phyloP scores from a whole-genome alignment of 495 filamentous ascomycete genomes.

The Aspergillus avenaceus region DNA sequence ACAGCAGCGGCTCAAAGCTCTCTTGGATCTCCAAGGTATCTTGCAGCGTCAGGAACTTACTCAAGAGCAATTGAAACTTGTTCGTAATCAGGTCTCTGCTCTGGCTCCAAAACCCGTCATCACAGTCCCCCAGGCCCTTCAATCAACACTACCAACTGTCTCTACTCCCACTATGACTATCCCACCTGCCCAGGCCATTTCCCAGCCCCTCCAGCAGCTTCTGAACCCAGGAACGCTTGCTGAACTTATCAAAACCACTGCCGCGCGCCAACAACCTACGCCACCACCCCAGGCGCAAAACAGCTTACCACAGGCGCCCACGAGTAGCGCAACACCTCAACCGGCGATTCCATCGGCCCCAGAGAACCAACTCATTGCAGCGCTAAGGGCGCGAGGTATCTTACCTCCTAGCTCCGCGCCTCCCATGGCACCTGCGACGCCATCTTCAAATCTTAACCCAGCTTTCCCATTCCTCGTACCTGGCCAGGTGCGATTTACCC shows the following conservation, averaged over 20 bases:
- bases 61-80: constrained; percentile 71
- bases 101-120: constrained; percentile 44
- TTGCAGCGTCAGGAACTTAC: constrained; percentile 74
- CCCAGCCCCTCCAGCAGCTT: constrained; percentile 40
- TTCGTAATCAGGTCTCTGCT: constrained; percentile 73
- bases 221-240: constrained; percentile 46
- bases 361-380: constrained; percentile 46
- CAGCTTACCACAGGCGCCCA: constrained; percentile 20
- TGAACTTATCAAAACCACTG: constrained; percentile 46
- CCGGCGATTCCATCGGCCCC: constrained; percentile 14
- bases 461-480: constrained; percentile 39
- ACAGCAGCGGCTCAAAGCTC: constrained; percentile 74
- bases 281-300: constrained; percentile 31
- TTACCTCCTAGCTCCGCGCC: constrained; percentile 37
- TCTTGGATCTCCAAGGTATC: constrained; percentile 80
- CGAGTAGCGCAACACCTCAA: constrained; percentile 25
- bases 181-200: constrained; percentile 29
- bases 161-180: constrained; percentile 28
- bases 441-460: constrained; percentile 19
- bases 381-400: constrained; percentile 43
- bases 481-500: constrained; percentile 35
- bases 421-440: constrained; percentile 17
- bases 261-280: constrained; percentile 39
- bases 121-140: constrained; percentile 16
- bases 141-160: constrained; percentile 17